Evolutionary conservation across 139 green algal genomes (phyloP).

Genomic region (Chlamydomonas sphaeroides): DNA sequence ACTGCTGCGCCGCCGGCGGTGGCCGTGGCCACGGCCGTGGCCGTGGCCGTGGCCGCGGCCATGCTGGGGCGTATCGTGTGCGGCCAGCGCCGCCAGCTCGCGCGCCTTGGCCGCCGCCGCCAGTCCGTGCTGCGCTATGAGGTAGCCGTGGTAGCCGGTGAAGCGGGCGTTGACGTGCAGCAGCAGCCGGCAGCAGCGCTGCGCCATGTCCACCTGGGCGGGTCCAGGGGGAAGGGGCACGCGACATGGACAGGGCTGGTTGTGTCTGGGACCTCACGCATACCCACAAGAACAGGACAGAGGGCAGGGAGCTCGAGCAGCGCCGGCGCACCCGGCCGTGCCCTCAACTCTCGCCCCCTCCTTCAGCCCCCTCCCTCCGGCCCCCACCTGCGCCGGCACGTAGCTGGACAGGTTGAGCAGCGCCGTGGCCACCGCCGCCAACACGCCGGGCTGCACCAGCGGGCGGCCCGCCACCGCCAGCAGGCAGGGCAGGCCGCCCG

Average conservation of each 20-base stretch:
- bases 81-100: neutral
- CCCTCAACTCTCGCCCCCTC: too few species aligned
- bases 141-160: constrained; percentile 37
- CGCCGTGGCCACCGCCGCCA: constrained; percentile 33
- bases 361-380: too few species aligned
- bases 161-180: constrained; percentile 50
- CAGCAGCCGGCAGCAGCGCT: constrained; percentile 32
- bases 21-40: too few species aligned
- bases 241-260: too few species aligned
- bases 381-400: constrained; percentile 41
- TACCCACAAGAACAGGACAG: neutral
- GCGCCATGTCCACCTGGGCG: constrained; percentile 45
- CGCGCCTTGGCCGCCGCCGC: neutral
- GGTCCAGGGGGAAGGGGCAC: too few species aligned
- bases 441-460: constrained; percentile 26
- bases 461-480: constrained; percentile 28
- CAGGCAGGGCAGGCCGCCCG: constrained; percentile 31
- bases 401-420: constrained; percentile 55
- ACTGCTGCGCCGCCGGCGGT: neutral
- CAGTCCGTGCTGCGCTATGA: constrained; percentile 21
- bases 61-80: too few species aligned
- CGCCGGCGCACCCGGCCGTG: too few species aligned
- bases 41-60: too few species aligned
- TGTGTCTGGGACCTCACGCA: neutral
- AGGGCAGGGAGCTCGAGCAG: too few species aligned